phyloP scores from a whole-genome alignment of 306 rosid genomes.

The Notholithocarpus densiflorus region DNA sequence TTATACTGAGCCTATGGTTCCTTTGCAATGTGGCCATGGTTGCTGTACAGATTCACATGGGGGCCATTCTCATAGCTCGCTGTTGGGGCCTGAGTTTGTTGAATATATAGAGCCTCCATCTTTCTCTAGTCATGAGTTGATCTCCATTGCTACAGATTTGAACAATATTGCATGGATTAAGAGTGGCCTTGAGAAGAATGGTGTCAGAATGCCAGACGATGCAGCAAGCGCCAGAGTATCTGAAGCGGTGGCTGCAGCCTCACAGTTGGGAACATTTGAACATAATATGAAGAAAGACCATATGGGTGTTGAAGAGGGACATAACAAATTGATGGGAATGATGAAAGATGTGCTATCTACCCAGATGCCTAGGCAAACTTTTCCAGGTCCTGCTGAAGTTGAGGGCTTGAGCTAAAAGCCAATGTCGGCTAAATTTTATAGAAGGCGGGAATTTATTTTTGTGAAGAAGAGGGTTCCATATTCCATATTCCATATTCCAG shows the following conservation, averaged over 20 bases:
- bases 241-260: conserved; percentile 25
- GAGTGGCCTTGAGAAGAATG: conserved; percentile 57
- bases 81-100: conserved; percentile 73
- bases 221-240: conserved; percentile 26
- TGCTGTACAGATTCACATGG: conserved; percentile 39
- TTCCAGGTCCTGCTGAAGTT: conserved; percentile 55
- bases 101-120: conserved; percentile 56
- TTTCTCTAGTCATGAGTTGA: conserved; percentile 53
- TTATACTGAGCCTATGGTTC: conserved; percentile 48
- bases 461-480: conserved; percentile 2
- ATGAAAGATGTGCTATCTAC: conserved; percentile 47
- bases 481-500: neutral
- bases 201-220: conserved; percentile 24
- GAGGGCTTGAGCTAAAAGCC: conserved; percentile 37
- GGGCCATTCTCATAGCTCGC: conserved; percentile 28
- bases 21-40: conserved; percentile 57
- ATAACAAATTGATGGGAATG: conserved; percentile 41
- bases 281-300: conserved; percentile 25
- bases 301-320: conserved; percentile 39
- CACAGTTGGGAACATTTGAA: conserved; percentile 22
- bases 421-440: neutral
- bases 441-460: neutral
- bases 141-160: conserved; percentile 61
- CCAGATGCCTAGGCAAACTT: conserved; percentile 46
- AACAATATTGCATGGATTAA: conserved; percentile 75